Evolutionary conservation across 805 yeast genomes (phyloP).

Genomic region (Monosporozyma solicola): DNA sequence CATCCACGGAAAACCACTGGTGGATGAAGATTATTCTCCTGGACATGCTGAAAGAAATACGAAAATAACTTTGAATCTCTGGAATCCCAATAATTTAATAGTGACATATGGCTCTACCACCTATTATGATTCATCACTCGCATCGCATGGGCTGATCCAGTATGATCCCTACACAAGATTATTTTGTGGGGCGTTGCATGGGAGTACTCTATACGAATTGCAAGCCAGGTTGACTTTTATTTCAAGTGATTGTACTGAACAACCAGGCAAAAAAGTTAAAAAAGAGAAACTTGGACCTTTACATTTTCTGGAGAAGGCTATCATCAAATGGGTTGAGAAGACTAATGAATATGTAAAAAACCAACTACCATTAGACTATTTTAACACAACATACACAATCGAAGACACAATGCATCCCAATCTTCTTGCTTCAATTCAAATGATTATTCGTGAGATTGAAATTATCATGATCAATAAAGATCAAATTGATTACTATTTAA

Average conservation of each 20-base stretch:
- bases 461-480: slow-evolving; percentile 6
- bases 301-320: slow-evolving; percentile 13
- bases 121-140: slow-evolving; percentile 13
- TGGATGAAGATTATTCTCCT: not conserved
- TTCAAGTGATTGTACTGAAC: not conserved
- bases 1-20: not conserved
- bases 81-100: slow-evolving; percentile 13
- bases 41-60: not conserved
- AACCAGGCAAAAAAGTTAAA: not conserved
- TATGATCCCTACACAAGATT: slow-evolving; percentile 11
- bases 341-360: slow-evolving; percentile 5
- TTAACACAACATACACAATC: slow-evolving; percentile 9
- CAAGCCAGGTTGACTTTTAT: slow-evolving; percentile 6
- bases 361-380: slow-evolving; percentile 10
- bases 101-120: slow-evolving; percentile 12
- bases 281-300: slow-evolving; percentile 6
- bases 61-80: slow-evolving; percentile 7
- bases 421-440: slow-evolving; percentile 4
- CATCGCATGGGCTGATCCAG: slow-evolving; percentile 11
- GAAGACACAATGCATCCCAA: slow-evolving; percentile 11
- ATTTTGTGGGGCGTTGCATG: slow-evolving; percentile 12
- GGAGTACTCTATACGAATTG: slow-evolving; percentile 11
- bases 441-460: slow-evolving; percentile 10
- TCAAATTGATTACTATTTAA: slow-evolving; percentile 7
- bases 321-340: slow-evolving; percentile 10